Conservation (phyloP, 106 monocot species). For the Apostasia ramifera region DNA sequence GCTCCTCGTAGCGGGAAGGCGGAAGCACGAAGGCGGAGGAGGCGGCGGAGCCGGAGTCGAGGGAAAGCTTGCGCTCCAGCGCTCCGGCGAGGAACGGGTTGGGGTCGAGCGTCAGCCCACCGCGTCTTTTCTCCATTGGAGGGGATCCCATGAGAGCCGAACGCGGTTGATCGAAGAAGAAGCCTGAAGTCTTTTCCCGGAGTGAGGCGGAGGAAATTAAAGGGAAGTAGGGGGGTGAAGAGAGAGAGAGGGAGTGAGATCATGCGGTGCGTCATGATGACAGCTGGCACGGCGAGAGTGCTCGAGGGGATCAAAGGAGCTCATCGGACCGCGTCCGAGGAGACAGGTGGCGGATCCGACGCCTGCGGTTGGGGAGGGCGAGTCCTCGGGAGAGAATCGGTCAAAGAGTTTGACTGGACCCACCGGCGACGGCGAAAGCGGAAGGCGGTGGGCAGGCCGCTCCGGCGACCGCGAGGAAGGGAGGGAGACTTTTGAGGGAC, state of each 20-base stretch:
- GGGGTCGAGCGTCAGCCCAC: not conserved
- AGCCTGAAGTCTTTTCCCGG: constrained; percentile 27
- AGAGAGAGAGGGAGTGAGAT: constrained; percentile 6
- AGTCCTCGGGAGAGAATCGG: too few relatives aligned
- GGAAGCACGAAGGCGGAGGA: not conserved
- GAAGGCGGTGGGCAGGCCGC: too few relatives aligned
- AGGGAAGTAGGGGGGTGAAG: constrained; percentile 5
- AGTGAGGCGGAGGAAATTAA: constrained; percentile 26
- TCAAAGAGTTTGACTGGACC: too few relatives aligned
- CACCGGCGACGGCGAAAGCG: too few relatives aligned
- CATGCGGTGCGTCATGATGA: constrained; percentile 27
- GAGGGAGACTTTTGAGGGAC: too few relatives aligned
- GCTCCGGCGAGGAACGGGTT: not conserved
- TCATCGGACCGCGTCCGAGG: too few relatives aligned
- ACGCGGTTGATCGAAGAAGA: not conserved
- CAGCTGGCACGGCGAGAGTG: constrained; percentile 25
- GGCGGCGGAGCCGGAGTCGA: not conserved
- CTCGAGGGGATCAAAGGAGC: not conserved
- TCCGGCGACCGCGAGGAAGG: too few relatives aligned
- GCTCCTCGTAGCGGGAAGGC: not conserved
- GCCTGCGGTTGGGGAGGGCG: too few relatives aligned
- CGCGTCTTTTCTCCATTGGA: not conserved
- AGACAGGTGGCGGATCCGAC: too few relatives aligned
- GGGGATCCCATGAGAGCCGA: not conserved
- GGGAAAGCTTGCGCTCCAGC: not conserved